Conservation (phyloP, 2,329 filamentous ascomycete genomes). For the Arachnomyces sp. region DNA sequence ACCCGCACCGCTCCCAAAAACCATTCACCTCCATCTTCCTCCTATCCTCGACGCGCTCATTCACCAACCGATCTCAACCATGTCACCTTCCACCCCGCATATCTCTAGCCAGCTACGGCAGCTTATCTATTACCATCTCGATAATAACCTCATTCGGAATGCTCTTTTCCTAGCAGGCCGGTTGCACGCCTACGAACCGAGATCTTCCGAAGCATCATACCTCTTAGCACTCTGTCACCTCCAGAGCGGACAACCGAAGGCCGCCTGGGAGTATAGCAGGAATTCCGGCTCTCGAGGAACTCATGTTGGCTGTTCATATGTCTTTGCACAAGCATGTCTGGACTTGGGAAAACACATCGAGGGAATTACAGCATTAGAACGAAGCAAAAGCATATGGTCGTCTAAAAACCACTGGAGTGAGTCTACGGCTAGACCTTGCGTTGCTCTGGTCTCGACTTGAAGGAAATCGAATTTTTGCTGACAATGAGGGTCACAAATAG, state of each 20-base stretch:
- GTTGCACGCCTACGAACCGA: slow-evolving; percentile 73
- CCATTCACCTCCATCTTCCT: slow-evolving; percentile 1
- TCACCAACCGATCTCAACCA: slow-evolving; percentile 25
- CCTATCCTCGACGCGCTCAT: slow-evolving; percentile 5
- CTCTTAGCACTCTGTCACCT: slow-evolving; percentile 79
- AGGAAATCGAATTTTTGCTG: slow-evolving; percentile 2
- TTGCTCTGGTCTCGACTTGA: slow-evolving; percentile 1
- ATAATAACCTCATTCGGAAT: slow-evolving; percentile 82
- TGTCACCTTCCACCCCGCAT: slow-evolving; percentile 50
- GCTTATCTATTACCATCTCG: slow-evolving; percentile 66
- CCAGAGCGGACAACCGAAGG: slow-evolving; percentile 71
- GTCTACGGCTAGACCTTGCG: slow-evolving; percentile 14
- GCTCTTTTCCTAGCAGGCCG: slow-evolving; percentile 90
- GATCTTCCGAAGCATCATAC: slow-evolving; percentile 71
- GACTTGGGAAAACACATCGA: slow-evolving; percentile 70
- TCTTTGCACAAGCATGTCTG: slow-evolving; percentile 85
- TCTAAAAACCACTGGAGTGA: slow-evolving; percentile 71
- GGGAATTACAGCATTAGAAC: slow-evolving; percentile 77
- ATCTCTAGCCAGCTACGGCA: slow-evolving; percentile 56
- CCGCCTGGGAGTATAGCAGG: slow-evolving; percentile 77
- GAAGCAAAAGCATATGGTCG: slow-evolving; percentile 67
- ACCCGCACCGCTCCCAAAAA: background rate
- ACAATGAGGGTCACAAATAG: slow-evolving; percentile 25
- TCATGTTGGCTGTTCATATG: slow-evolving; percentile 80
- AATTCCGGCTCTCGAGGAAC: slow-evolving; percentile 60